Evolutionary conservation across 768 basidiomycete genomes (phyloP).

Genomic region (Mycena galopus): DNA sequence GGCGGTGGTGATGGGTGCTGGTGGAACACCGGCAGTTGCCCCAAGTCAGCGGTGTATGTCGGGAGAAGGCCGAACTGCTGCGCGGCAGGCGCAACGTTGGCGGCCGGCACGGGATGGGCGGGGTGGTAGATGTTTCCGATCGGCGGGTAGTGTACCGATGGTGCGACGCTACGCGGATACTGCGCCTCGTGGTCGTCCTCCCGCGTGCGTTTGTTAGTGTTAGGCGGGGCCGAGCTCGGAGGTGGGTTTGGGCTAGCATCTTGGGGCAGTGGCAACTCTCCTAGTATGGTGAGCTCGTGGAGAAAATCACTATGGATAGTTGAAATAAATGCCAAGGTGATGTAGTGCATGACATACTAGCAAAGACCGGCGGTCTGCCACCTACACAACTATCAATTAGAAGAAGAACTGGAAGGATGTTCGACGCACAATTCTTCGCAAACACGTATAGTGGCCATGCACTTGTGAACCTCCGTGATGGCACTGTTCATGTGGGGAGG

Average conservation of each 20-base stretch:
- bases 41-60: constrained; percentile 27
- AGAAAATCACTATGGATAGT: constrained; percentile 23
- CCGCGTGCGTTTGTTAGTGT: background rate
- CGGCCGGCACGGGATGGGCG: background rate
- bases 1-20: background rate
- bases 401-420: background rate
- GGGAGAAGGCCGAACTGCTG: constrained; percentile 1
- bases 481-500: constrained; percentile 44
- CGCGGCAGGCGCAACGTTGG: background rate
- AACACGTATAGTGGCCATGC: constrained; percentile 49
- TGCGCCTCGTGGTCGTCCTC: background rate
- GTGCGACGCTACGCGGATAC: background rate
- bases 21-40: constrained; percentile 18
- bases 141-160: background rate
- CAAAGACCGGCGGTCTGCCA: constrained; percentile 29
- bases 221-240: background rate
- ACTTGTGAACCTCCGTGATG: constrained; percentile 53
- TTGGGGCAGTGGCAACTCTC: constrained; percentile 25
- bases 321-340: background rate
- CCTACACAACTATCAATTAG: background rate
- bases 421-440: constrained; percentile 21
- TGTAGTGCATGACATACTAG: background rate
- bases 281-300: constrained; percentile 24
- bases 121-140: background rate
- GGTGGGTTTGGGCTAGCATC: background rate